Evolutionary conservation across 352 stramenopile species (phyloP).

Genomic region (Thalassiosira ordinaria): DNA sequence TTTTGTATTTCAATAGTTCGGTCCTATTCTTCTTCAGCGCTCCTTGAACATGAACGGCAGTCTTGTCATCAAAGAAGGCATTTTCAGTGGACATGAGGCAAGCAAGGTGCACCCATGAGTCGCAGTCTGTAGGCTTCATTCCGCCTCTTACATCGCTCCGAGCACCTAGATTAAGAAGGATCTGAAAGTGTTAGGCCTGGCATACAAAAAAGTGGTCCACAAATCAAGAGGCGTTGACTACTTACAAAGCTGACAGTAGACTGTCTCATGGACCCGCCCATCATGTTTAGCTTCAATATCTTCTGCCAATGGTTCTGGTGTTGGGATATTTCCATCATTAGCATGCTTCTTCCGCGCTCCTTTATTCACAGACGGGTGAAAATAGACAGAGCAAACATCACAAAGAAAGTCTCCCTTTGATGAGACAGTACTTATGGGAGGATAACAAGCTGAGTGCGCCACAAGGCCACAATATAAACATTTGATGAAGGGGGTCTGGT

Average conservation of each 20-base stretch:
- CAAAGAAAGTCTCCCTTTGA: slow-evolving; percentile 29
- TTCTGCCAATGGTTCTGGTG: slow-evolving; percentile 18
- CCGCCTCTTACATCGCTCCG: slow-evolving; percentile 9
- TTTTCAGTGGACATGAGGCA: slow-evolving; percentile 14
- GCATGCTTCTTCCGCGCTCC: slow-evolving; percentile 1
- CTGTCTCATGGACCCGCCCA: slow-evolving; percentile 20
- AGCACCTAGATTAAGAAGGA: neutral
- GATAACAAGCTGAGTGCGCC: slow-evolving; percentile 36
- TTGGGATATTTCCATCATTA: slow-evolving; percentile 10
- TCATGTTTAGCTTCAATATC: slow-evolving; percentile 34
- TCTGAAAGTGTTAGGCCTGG: neutral
- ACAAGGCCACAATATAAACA: slow-evolving; percentile 31
- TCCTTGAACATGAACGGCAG: slow-evolving; percentile 4
- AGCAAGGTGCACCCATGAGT: slow-evolving; percentile 35
- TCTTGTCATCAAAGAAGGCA: slow-evolving; percentile 5
- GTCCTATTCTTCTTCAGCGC: slow-evolving; percentile 7
- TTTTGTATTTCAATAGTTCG: slow-evolving; percentile 1
- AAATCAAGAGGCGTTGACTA: no score
- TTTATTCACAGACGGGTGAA: slow-evolving; percentile 31
- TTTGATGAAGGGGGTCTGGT: slow-evolving; percentile 31
- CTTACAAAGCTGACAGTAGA: slow-evolving; percentile 32
- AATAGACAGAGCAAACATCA: slow-evolving; percentile 27
- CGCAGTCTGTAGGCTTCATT: slow-evolving; percentile 12
- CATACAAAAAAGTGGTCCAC: no score
- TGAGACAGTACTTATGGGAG: slow-evolving; percentile 17